Base-by-base conservation (phyloP, 2,329 filamentous ascomycete genomes). In the Aureobasidium sp. region DNA sequence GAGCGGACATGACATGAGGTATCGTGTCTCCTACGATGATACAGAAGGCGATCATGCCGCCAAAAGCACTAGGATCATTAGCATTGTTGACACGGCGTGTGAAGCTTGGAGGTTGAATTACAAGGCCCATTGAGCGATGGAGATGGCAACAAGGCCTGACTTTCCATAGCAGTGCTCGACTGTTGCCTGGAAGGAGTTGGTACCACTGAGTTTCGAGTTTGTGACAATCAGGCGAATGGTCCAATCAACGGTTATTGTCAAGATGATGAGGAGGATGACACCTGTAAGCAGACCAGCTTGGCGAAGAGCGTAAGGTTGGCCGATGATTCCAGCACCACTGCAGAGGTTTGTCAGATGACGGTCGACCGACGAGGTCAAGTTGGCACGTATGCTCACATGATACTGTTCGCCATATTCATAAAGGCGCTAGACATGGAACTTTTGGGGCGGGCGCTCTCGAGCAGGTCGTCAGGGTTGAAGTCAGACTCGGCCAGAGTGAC, bases 371-470 rank as follows among this genome's bases (percentile, higher is more conserved):
- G 14, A 11, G 34, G 47, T 34, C n/a, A 27, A 11, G 29, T 45
- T n/a, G n/a, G 36, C 9, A 27, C 2, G 15, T 7, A 52, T 7
- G 66, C 76, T 67, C 67, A 78, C 76, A 99, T 97, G 73, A 99
- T 99, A 69, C 90, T 95, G 78, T 99, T 99, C 65, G 94, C 93
- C 94, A 99, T 99, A 77, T 99, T 99, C 91, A 97, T 96, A 68
- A 99, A 97, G 3, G 94, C 93, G 72, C 88, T 90, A 65, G 84
- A 82, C 77, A 97, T 82, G 5, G 89, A 88, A 63, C 90, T 96
- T 77, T 93, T 93, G 51, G 93, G 91, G 62, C 92, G 82, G 22
- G 83, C 81, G 65, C 75, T 80, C 67, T 86, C 83, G 62, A 87
- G 72, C 63, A 84, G 76, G 57, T 86, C 82, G 67, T 85, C 82